phyloP scores from a whole-genome alignment of 495 filamentous ascomycete species.

The Staphylotrichum tortipilum region DNA sequence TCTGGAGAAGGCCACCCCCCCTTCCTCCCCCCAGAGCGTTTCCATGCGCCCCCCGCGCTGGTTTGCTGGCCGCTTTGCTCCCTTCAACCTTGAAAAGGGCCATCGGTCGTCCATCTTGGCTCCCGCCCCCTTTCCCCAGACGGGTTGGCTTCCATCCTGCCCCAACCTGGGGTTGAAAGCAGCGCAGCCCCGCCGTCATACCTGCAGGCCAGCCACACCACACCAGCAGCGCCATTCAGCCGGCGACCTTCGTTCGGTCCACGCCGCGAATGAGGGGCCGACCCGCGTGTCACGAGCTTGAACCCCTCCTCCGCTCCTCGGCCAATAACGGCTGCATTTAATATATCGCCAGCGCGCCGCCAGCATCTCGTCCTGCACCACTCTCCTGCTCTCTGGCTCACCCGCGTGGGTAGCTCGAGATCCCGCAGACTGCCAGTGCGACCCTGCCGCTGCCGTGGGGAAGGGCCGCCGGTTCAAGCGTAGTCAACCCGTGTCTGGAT shows the following conservation, averaged over 20 bases:
- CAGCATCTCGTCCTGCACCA: too few relatives aligned
- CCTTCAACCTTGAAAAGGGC: too few relatives aligned
- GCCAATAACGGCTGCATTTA: slow-evolving; percentile 26
- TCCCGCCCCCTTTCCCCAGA: not conserved
- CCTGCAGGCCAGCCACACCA: not conserved
- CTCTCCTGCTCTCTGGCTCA: too few relatives aligned
- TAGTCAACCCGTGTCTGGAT: too few relatives aligned
- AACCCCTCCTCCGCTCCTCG: too few relatives aligned
- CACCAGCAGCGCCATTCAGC: slow-evolving; percentile 16
- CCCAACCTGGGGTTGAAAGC: not conserved
- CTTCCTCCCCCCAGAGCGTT: too few relatives aligned
- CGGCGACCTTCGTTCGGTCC: slow-evolving; percentile 9
- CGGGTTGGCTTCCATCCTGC: not conserved
- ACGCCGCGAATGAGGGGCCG: slow-evolving; percentile 19
- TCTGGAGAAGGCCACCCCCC: too few relatives aligned
- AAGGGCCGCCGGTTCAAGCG: too few relatives aligned
- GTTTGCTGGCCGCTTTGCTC: too few relatives aligned
- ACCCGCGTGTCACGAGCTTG: slow-evolving; percentile 20
- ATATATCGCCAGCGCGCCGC: slow-evolving; percentile 14
- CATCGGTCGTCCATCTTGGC: too few relatives aligned
- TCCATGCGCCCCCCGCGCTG: too few relatives aligned
- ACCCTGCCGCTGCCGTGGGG: not conserved
- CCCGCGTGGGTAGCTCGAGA: slow-evolving; percentile 1
- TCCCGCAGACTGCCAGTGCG: slow-evolving; percentile 1
- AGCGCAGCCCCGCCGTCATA: not conserved